Percentiles rank a stretch among this genome's conserved stretches.
These are phyloP conservation scores for Ganoderma sinense DNA, from an alignment of 1,284 basidiomycete species.

Conservation along the genomic window DNA sequence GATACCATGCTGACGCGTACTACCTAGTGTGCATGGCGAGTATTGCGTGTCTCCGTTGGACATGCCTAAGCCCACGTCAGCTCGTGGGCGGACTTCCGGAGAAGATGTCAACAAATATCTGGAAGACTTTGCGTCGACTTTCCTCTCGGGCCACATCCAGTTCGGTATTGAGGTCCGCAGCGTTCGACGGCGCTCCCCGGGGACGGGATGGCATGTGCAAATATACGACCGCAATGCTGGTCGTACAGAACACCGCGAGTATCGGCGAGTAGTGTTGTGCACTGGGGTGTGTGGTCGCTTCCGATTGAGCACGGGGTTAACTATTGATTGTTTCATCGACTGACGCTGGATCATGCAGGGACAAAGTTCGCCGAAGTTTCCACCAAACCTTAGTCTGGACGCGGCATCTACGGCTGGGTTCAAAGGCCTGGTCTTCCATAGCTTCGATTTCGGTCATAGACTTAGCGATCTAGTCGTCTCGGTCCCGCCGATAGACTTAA, in stretches of 20 bases:
- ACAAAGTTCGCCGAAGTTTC: conserved; percentile 57
- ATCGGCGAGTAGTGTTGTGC: conserved; percentile 58
- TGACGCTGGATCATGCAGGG: conserved; percentile 46
- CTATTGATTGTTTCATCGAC: background rate
- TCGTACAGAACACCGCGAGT: conserved; percentile 43
- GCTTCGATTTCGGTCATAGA: conserved; percentile 50
- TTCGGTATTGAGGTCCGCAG: conserved; percentile 55
- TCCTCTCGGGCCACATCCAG: conserved; percentile 52
- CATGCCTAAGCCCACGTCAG: conserved; percentile 46
- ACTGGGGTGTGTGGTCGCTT: conserved; percentile 54
- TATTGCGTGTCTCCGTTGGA: conserved; percentile 58
- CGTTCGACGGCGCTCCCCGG: conserved; percentile 40
- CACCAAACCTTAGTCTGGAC: conserved; percentile 38
- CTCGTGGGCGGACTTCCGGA: conserved; percentile 55
- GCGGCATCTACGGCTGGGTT: conserved; percentile 48
- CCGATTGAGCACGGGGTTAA: background rate
- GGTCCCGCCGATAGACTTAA: conserved; percentile 28
- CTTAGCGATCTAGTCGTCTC: conserved; percentile 49
- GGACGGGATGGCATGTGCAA: conserved; percentile 48
- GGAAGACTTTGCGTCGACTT: conserved; percentile 54
- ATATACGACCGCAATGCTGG: conserved; percentile 43
- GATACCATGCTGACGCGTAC: background rate
- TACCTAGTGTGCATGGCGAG: conserved; percentile 63
- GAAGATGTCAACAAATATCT: conserved; percentile 60
- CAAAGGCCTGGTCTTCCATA: conserved; percentile 58